Evolutionary conservation across 306 rosid species (phyloP).

Genomic region (Purshia tridentata): DNA sequence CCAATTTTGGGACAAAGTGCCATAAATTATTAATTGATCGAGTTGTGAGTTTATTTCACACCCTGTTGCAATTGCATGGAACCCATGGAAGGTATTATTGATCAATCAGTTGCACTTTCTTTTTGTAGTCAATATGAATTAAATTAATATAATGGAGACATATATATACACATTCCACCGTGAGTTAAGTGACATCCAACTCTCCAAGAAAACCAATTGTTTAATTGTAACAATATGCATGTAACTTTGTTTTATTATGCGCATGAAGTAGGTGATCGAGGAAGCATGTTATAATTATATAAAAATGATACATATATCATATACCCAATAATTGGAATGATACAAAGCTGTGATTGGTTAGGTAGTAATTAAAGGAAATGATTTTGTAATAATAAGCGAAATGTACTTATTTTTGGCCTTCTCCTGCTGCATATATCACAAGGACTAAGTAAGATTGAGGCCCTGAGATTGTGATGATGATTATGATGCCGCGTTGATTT

Average conservation of each 20-base stretch:
- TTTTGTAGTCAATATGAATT: background rate
- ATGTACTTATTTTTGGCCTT: no score
- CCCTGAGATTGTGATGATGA: no score
- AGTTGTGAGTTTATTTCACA: no score
- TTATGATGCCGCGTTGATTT: background rate
- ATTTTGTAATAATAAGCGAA: constrained; percentile 38
- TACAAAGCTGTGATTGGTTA: constrained; percentile 22
- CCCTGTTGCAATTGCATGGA: background rate
- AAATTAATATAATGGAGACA: background rate
- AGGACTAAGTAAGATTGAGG: no score
- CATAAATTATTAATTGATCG: background rate
- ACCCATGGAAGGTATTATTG: background rate
- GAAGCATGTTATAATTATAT: background rate
- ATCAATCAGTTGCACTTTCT: constrained; percentile 7
- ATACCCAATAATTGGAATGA: constrained; percentile 18
- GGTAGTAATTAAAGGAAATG: constrained; percentile 17
- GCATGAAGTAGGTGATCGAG: constrained; percentile 11
- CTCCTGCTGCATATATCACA: no score
- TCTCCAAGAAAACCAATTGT: constrained; percentile 13
- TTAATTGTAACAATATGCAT: background rate
- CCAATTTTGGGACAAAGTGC: constrained; percentile 3
- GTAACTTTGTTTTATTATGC: constrained; percentile 2
- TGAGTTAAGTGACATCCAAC: constrained; percentile 63
- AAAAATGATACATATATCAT: background rate
- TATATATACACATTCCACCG: constrained; percentile 23